Evolutionary conservation across 2,329 filamentous ascomycete species (phyloP).

Genomic region (Chrysoporthe cubensis): DNA sequence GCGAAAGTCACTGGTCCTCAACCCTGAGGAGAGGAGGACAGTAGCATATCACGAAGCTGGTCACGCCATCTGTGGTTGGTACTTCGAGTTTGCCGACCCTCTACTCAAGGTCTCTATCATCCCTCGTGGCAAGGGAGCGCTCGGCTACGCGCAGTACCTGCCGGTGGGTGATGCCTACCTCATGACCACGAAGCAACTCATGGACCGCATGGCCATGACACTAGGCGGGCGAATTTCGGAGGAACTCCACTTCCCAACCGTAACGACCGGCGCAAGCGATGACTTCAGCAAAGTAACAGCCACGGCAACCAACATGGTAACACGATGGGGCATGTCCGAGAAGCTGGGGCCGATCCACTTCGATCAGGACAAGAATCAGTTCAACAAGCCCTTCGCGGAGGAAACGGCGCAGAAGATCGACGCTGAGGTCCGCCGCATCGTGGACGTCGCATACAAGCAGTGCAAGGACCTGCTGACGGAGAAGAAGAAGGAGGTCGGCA

Average conservation of each 20-base stretch:
- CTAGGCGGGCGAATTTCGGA: constrained; percentile 93
- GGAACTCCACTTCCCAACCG: constrained; percentile 94
- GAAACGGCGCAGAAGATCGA: constrained; percentile 92
- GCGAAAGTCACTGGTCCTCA: constrained; percentile 94
- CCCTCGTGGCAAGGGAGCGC: constrained; percentile 87
- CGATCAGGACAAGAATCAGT: constrained; percentile 77
- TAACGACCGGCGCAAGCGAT: constrained; percentile 92
- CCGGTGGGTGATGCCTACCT: constrained; percentile 89
- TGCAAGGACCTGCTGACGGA: constrained; percentile 81
- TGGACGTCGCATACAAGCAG: constrained; percentile 90
- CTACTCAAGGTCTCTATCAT: constrained; percentile 99
- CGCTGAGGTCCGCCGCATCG: constrained; percentile 84
- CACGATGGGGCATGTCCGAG: constrained; percentile 97
- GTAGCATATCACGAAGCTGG: constrained; percentile 72
- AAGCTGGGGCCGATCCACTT: constrained; percentile 94
- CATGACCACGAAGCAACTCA: constrained; percentile 93
- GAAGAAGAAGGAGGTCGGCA: constrained; percentile 85
- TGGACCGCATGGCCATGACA: constrained; percentile 99
- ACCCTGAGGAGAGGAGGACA: constrained; percentile 84
- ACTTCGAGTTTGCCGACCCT: constrained; percentile 93
- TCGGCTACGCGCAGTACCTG: constrained; percentile 98
- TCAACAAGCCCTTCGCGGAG: constrained; percentile 96
- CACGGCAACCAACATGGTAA: constrained; percentile 97
- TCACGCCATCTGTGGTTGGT: constrained; percentile 98
- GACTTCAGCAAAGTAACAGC: constrained; percentile 98